Evolutionary conservation across 768 basidiomycete species (phyloP), one percentile per base, ranked within the genome.

Genomic region (Pholiota molesta): DNA sequence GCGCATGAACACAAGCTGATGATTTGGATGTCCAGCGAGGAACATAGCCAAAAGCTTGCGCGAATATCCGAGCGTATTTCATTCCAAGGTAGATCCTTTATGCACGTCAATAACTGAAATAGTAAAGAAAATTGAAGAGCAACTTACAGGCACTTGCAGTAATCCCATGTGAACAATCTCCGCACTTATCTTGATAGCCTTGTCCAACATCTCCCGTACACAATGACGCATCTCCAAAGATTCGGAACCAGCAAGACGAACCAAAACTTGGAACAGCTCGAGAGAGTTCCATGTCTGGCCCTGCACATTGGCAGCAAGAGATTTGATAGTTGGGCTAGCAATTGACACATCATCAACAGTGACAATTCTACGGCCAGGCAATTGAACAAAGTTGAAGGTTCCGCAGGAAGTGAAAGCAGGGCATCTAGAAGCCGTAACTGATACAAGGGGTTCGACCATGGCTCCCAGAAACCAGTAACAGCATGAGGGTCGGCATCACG

Each of bases 1-100:
- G 52, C 95, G 86, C 87, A 97, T 95, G 79, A 99, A 98, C 60
- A 98, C 95, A 10, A 99, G 85, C 66, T 97, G 94, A 69, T 97
- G 95, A 67, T 95, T 95, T 8, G 95, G 95, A 69, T 96, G 92
- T 16, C 94, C 93, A 19, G 88, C 89, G 44, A 98, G 81, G 78
- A 98, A 98, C 87, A 94, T 92, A 39, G 87, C 83, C 54, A 99
- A 81, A 14, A 98, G 80, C 66, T 91, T 90, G 61, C 89, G 86
- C 2, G 93, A 87, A 73, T 98, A 93, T 66, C 94, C n/a, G 85
- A 75, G 21, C 95, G 90, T 52, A 94, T 89, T 21, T 92, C 87
- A 68, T 91, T 93, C 92, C 97, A 97, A 5, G 87, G 83, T 63
- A 91, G 80, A 79, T 95, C 87, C 86, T 88, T 57, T 26, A n/a